Percentiles rank a stretch among this genome's conserved stretches.
Conservation (phyloP, 2,329 filamentous ascomycete genomes). For the Diaporthe helianthi region DNA sequence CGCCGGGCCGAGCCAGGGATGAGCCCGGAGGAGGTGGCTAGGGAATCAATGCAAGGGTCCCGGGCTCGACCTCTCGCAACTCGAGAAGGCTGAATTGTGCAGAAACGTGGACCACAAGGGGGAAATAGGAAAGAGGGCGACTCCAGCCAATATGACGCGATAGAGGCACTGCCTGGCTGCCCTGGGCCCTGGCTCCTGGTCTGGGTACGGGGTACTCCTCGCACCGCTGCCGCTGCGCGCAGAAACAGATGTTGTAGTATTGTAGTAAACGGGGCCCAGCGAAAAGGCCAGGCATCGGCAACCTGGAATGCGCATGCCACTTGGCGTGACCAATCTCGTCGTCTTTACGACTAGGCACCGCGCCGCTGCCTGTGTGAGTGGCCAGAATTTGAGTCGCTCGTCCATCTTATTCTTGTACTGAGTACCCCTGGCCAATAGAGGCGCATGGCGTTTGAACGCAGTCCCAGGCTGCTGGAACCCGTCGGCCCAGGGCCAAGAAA, state of each 20-base stretch:
- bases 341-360: not conserved
- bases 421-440: conserved; percentile 1
- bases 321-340: conserved; percentile 10
- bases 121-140: not conserved
- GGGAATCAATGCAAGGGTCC: conserved; percentile 20
- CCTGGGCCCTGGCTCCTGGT: not conserved
- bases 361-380: not conserved
- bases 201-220: too few relatives aligned
- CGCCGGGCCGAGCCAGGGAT: conserved; percentile 22
- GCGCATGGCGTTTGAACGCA: not conserved
- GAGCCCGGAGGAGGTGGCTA: conserved; percentile 2
- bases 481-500: not conserved
- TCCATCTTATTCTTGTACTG: not conserved
- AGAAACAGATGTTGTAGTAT: too few relatives aligned
- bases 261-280: not conserved
- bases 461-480: conserved; percentile 15
- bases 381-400: not conserved
- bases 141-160: not conserved
- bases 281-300: not conserved
- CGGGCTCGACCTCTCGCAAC: conserved; percentile 13
- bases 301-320: conserved; percentile 10
- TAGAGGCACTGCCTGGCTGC: not conserved
- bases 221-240: conserved; percentile 5
- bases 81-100: conserved; percentile 13
- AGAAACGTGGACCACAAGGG: conserved; percentile 15